Evolutionary conservation across 768 basidiomycete genomes (phyloP).

Genomic region (Kwoniella sp.): DNA sequence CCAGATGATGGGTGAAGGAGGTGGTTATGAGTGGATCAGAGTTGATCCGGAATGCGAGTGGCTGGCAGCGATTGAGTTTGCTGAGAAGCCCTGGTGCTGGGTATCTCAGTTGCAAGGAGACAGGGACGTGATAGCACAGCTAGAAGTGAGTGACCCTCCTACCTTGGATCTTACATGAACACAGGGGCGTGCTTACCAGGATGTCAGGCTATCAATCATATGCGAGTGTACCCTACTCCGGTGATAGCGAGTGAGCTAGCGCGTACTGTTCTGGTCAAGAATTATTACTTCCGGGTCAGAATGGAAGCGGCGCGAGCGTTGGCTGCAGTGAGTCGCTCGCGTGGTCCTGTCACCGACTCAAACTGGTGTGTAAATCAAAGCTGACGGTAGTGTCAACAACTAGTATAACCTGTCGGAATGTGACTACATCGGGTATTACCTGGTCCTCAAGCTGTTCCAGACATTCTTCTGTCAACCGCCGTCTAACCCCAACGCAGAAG

Average conservation of each 20-base stretch:
- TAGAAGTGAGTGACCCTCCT: conserved; percentile 69
- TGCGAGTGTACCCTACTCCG: conserved; percentile 59
- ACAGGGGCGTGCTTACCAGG: no score
- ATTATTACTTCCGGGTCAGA: conserved; percentile 93
- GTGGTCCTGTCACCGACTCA: background rate
- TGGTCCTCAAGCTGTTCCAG: conserved; percentile 91
- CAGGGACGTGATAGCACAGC: conserved; percentile 92
- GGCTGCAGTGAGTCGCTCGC: conserved; percentile 62
- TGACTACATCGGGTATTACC: conserved; percentile 88
- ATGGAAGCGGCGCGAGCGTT: conserved; percentile 90
- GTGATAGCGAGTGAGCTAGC: conserved; percentile 70
- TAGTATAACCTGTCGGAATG: conserved; percentile 82
- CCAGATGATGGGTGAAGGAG: conserved; percentile 85
- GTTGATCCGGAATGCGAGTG: conserved; percentile 99
- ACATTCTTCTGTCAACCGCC: conserved; percentile 64
- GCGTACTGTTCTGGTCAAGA: conserved; percentile 88
- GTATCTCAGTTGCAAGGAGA: conserved; percentile 92
- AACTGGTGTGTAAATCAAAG: background rate
- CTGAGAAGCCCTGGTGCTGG: conserved; percentile 92
- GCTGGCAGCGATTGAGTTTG: conserved; percentile 81
- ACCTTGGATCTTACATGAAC: conserved; percentile 18
- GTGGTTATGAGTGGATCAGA: conserved; percentile 90
- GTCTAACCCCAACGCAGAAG: conserved; percentile 59
- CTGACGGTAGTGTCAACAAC: conserved; percentile 14
- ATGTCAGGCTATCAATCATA: conserved; percentile 87